phyloP scores from a whole-genome alignment of 1,284 basidiomycete genomes.

The Leccinum subrobustum region DNA sequence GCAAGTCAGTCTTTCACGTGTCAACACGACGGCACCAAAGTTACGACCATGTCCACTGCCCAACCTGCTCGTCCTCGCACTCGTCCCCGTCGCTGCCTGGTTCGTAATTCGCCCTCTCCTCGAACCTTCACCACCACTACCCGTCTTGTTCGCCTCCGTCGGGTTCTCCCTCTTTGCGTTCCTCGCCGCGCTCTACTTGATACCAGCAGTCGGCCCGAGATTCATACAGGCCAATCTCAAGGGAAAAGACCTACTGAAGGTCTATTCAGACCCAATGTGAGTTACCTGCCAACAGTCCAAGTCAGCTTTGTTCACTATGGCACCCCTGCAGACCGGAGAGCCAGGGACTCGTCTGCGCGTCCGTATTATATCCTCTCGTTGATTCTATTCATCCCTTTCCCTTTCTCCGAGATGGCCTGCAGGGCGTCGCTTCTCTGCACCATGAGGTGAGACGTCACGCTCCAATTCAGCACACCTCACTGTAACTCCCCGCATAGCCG shows the following conservation, averaged over 20 bases:
- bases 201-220: constrained; percentile 71
- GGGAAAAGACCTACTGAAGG: constrained; percentile 82
- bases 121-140: constrained; percentile 64
- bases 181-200: constrained; percentile 66
- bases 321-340: constrained; percentile 78
- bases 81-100: constrained; percentile 68
- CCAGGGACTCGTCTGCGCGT: constrained; percentile 87
- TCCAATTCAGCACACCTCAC: not conserved
- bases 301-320: constrained; percentile 1
- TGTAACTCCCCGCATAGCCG: constrained; percentile 49
- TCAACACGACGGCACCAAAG: constrained; percentile 25
- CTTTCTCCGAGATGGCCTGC: constrained; percentile 76
- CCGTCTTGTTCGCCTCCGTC: constrained; percentile 68
- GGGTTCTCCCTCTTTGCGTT: constrained; percentile 84
- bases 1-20: constrained; percentile 9
- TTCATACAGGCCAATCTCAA: constrained; percentile 78
- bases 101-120: constrained; percentile 67
- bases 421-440: constrained; percentile 81
- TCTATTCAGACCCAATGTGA: constrained; percentile 69
- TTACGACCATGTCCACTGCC: constrained; percentile 52
- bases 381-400: constrained; percentile 87
- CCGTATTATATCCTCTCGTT: constrained; percentile 83
- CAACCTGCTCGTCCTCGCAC: constrained; percentile 48
- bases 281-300: constrained; percentile 30
- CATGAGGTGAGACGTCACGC: constrained; percentile 63